Evolutionary conservation across 495 filamentous ascomycete genomes (phyloP), one percentile per base, ranked within the genome.

Genomic region (Margaritispora aquatica): DNA sequence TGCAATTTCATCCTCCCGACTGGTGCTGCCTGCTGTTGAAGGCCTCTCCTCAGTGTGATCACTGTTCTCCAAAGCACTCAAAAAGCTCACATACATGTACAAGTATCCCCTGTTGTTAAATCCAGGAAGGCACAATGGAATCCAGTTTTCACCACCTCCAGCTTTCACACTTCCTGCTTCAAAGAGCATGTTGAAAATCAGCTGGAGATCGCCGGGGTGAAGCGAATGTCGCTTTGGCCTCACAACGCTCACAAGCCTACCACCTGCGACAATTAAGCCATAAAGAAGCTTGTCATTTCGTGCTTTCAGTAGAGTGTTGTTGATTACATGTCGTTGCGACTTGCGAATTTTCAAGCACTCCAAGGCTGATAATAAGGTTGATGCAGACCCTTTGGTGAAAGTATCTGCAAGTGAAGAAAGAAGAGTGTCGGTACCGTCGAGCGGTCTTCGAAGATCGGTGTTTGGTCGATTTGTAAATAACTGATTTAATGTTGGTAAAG

Each of bases 131-230:
- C 95, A 97, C 8, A 99, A 80, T 1, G 95, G 95, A 36, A 96
- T 93, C 95, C 95, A 97, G 65, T 92, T 96, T 70, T 99, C 95
- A 17, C 92, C 92, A 26, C 91, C 94, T 4, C 88, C 90, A 8
- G 75, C 72, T 47, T 91, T 91, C 67, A 99, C 85, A 34, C 88
- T 87, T 46, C 88, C 86, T 2, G 93, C 90, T 69, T 95, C 92
- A 63, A 97, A 97, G n/a, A 99, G 83, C 95, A 99, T 97, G 66
- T 96, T 96, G 79, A 99, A 97, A 26, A 99, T 87, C 26, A 99
- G 83, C 62, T 97, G 93, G 21, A 99, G 80, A 63, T 99, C 95
- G 55, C 92, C 91, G 0, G 95, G 95, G 63, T 97, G 95, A 26
- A 99, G 80, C 0, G 90, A 96, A 73, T 99, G 94, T 57, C 93